phyloP scores from a whole-genome alignment of 768 basidiomycete genomes.

The Trametes cingulata region DNA sequence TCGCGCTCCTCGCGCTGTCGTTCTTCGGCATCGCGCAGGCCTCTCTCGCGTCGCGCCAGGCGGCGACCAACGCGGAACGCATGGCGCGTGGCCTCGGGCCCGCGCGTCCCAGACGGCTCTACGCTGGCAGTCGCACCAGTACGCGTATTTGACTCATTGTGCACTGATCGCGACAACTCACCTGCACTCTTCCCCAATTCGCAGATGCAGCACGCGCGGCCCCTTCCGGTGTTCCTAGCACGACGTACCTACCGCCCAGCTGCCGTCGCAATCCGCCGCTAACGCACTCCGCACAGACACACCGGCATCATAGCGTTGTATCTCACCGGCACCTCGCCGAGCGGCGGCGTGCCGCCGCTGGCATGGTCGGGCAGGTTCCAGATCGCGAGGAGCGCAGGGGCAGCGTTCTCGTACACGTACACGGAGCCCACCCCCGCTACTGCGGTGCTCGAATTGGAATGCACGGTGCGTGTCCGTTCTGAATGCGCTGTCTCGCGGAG shows the following conservation, averaged over 20 bases:
- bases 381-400: not conserved
- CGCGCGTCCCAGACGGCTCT: not conserved
- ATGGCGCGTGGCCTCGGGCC: not conserved
- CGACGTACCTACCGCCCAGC: not conserved
- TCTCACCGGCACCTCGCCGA: not conserved
- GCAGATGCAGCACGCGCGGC: not conserved
- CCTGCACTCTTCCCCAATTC: too few species aligned
- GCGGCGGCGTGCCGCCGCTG: not conserved
- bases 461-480: not conserved
- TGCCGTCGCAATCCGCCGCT: not conserved
- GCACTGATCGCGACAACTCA: not conserved
- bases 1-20: conserved; percentile 10
- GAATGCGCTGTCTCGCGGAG: fast-evolving
- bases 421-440: not conserved
- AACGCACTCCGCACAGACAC: not conserved
- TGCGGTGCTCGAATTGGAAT: not conserved
- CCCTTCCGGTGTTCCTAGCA: not conserved
- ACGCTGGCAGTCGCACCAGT: not conserved
- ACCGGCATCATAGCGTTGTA: not conserved
- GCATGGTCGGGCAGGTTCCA: not conserved
- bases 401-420: not conserved
- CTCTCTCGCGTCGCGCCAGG: not conserved
- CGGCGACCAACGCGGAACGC: conserved; percentile 4
- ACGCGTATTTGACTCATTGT: not conserved
- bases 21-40: not conserved